These are phyloP conservation scores for Margaritispora aquatica DNA, from an alignment of 495 filamentous ascomycete genomes.

Conservation along the genomic window DNA sequence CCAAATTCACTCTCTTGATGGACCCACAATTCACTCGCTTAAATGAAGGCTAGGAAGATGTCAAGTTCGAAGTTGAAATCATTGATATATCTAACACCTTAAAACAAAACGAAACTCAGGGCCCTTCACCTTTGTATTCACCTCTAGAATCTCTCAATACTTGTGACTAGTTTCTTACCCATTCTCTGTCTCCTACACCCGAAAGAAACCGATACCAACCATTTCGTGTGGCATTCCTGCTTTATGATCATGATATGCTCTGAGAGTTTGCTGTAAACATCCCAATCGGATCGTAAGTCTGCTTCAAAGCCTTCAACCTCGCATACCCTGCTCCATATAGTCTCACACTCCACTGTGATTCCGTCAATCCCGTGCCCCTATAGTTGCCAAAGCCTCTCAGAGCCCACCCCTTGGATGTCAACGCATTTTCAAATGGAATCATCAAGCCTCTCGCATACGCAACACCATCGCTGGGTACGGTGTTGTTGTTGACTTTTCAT, in stretches of 20 bases:
- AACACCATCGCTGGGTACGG: not conserved
- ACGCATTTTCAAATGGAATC: not conserved
- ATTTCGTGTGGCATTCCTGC: no score
- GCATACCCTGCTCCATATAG: not conserved
- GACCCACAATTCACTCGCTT: no score
- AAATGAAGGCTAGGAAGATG: no score
- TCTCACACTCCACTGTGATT: not conserved
- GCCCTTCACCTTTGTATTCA: no score
- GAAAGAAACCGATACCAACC: no score
- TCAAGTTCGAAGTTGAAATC: no score
- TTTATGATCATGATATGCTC: not conserved
- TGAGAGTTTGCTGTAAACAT: not conserved
- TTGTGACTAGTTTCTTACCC: no score
- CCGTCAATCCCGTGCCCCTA: slow-evolving; percentile 4
- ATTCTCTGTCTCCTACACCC: no score
- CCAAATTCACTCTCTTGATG: no score
- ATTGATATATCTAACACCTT: no score
- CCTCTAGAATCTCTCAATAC: no score
- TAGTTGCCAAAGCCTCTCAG: slow-evolving; percentile 6
- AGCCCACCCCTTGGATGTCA: not conserved
- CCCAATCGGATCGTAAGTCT: not conserved
- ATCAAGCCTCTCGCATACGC: not conserved
- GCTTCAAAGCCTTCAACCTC: not conserved
- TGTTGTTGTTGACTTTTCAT: not conserved
- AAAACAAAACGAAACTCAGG: no score